Evolutionary conservation across 805 yeast genomes (phyloP).

Genomic region (Kodamaea kakaduensis): DNA sequence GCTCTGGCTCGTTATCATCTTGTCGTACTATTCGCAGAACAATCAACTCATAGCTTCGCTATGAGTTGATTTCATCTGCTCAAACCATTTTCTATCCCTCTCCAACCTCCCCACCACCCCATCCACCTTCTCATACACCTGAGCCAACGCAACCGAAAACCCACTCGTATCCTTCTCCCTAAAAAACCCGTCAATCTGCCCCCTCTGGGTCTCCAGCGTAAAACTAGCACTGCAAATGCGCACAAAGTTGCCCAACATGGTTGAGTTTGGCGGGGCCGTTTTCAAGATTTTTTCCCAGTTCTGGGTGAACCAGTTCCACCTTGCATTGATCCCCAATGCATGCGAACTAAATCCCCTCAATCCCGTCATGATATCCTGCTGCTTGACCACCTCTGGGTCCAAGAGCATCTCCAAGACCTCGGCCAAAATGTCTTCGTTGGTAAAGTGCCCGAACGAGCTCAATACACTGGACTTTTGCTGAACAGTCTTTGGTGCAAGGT

Average conservation of each 20-base stretch:
- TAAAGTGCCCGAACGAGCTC: slow-evolving; percentile 62
- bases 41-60: no score
- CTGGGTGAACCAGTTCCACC: slow-evolving; percentile 68
- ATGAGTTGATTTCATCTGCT: no score
- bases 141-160: slow-evolving; percentile 60
- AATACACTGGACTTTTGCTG: slow-evolving; percentile 72
- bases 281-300: slow-evolving; percentile 71
- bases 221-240: slow-evolving; percentile 56
- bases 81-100: no score
- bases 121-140: slow-evolving; percentile 54
- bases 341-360: slow-evolving; percentile 67
- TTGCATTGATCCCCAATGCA: slow-evolving; percentile 58
- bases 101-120: slow-evolving; percentile 54
- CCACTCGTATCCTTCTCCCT: slow-evolving; percentile 53
- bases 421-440: slow-evolving; percentile 46
- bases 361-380: slow-evolving; percentile 74
- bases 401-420: slow-evolving; percentile 55
- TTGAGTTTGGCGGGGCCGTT: slow-evolving; percentile 73
- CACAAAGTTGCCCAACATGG: slow-evolving; percentile 77
- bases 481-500: slow-evolving; percentile 54
- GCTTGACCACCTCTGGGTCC: slow-evolving; percentile 52
- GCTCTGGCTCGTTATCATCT: no score
- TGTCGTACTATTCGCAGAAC: no score
- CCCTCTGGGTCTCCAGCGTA: slow-evolving; percentile 50
- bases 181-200: slow-evolving; percentile 50